phyloP scores from a whole-genome alignment of 2,329 filamentous ascomycete species.

The Epichloe sibirici region DNA sequence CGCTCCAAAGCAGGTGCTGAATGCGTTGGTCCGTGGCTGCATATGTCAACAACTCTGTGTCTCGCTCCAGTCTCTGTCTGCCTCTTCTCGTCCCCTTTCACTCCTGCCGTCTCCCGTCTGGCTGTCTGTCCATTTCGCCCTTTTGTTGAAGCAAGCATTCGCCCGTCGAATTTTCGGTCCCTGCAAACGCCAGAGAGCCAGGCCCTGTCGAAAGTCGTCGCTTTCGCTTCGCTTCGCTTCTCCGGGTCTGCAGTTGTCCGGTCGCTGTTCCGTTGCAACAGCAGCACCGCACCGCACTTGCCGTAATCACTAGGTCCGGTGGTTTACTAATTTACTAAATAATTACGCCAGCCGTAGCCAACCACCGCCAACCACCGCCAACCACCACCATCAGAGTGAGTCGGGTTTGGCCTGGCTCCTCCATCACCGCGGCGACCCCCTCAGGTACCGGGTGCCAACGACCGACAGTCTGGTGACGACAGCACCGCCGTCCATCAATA shows the following conservation, averaged over 20 bases:
- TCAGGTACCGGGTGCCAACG: background rate
- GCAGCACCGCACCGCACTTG: background rate
- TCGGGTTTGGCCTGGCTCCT: background rate
- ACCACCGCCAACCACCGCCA: too few species aligned
- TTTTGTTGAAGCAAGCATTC: background rate
- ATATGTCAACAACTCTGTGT: background rate
- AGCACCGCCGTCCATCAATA: background rate
- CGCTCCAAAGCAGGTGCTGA: background rate
- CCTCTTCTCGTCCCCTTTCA: background rate
- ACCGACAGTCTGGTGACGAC: background rate
- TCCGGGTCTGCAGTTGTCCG: too few species aligned
- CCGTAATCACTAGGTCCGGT: background rate
- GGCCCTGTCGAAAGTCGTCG: background rate
- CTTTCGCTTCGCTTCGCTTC: background rate
- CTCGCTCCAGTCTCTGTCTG: background rate
- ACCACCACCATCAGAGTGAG: too few species aligned
- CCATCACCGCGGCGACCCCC: constrained; percentile 5
- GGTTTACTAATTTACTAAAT: too few species aligned
- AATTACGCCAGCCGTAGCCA: too few species aligned
- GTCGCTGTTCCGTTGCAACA: background rate
- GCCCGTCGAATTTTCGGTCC: background rate
- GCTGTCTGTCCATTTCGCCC: background rate
- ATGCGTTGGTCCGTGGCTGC: background rate
- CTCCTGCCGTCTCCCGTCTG: background rate
- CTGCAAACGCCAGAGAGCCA: background rate